Percentiles rank a stretch among this genome's conserved stretches.
Conservation (phyloP, 1,139 yeast genomes). For the Blastobotrys proliferans region DNA sequence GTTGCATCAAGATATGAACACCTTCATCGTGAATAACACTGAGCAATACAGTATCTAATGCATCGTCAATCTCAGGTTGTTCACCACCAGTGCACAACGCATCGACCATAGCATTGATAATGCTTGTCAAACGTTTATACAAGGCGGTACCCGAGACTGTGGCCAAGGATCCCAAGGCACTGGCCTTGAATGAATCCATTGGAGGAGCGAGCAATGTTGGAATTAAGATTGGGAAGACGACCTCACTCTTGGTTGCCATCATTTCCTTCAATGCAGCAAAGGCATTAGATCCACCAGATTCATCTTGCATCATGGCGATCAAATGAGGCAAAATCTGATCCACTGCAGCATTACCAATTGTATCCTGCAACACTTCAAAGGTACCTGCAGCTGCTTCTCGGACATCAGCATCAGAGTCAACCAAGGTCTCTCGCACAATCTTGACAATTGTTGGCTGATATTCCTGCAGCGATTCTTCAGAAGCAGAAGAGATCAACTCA, state of each 20-base stretch:
- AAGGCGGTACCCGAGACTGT: slow-evolving; percentile 86
- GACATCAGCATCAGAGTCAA: slow-evolving; percentile 68
- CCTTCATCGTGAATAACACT: slow-evolving; percentile 80
- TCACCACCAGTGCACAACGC: slow-evolving; percentile 44
- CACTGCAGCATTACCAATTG: slow-evolving; percentile 78
- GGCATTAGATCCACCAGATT: slow-evolving; percentile 59
- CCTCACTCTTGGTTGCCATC: slow-evolving; percentile 85
- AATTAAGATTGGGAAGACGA: slow-evolving; percentile 87
- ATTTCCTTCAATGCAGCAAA: slow-evolving; percentile 85
- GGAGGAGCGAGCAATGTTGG: slow-evolving; percentile 84
- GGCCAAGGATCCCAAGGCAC: slow-evolving; percentile 83
- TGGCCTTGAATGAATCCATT: slow-evolving; percentile 77
- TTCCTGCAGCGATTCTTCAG: slow-evolving; percentile 55
- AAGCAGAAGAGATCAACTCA: slow-evolving; percentile 77
- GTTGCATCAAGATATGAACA: slow-evolving; percentile 78
- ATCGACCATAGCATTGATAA: slow-evolving; percentile 67
- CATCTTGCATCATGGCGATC: slow-evolving; percentile 63
- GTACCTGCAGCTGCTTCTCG: slow-evolving; percentile 91
- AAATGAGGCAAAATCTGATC: slow-evolving; percentile 87
- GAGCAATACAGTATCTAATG: slow-evolving; percentile 65
- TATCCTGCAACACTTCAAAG: slow-evolving; percentile 78
- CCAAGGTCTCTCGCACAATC: slow-evolving; percentile 74
- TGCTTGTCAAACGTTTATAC: slow-evolving; percentile 64
- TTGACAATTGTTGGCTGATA: slow-evolving; percentile 68
- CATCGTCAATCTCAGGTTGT: slow-evolving; percentile 43